Conservation (phyloP, 83 land plant genomes). For the Thuja plicata region DNA sequence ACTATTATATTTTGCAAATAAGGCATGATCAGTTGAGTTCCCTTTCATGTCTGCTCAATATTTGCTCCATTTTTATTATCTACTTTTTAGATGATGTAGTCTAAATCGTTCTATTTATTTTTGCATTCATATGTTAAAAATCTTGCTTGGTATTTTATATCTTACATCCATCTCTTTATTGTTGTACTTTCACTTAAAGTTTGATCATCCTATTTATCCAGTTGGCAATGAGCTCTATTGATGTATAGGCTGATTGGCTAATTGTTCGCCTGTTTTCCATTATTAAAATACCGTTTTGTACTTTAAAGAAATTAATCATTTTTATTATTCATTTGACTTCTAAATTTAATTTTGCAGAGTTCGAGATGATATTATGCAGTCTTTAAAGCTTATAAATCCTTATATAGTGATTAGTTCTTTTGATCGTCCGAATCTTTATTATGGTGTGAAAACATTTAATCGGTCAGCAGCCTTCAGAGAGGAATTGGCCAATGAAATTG, state of each 20-base stretch:
- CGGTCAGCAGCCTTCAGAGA: conserved; percentile 52
- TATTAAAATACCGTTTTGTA: background rate
- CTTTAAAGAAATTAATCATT: background rate
- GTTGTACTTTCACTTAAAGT: background rate
- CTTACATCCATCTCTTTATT: background rate
- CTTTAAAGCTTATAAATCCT: conserved; percentile 57
- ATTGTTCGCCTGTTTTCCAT: background rate
- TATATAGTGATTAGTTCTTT: conserved; percentile 63
- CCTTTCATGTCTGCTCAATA: background rate
- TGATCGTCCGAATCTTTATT: conserved; percentile 82
- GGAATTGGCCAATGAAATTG: conserved; percentile 64
- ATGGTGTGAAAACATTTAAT: conserved; percentile 61
- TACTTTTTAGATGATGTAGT: background rate
- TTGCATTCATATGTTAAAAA: background rate
- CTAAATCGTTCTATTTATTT: background rate
- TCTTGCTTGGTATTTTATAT: background rate
- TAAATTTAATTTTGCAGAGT: conserved; percentile 45
- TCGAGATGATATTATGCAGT: conserved; percentile 59
- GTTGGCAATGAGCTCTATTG: background rate
- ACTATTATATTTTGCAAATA: background rate
- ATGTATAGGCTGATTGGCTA: background rate
- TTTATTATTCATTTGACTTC: background rate
- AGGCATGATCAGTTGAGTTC: background rate
- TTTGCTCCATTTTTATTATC: background rate
- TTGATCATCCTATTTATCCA: background rate